Percentiles rank a stretch among this genome's conserved stretches.
phyloP scores from a whole-genome alignment of 805 yeast species.

The Metschnikowia shivogae region DNA sequence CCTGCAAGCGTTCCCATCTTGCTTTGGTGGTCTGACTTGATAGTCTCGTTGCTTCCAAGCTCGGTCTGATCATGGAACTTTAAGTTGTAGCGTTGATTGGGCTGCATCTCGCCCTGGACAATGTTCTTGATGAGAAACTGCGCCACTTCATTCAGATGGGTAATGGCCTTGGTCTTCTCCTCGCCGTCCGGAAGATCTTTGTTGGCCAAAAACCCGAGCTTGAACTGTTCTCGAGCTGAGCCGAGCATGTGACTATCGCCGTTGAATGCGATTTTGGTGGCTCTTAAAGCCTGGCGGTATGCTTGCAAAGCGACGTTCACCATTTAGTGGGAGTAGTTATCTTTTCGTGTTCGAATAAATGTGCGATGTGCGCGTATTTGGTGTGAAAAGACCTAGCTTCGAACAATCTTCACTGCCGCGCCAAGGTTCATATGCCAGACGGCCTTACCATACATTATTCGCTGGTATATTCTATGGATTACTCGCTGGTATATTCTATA shows the following conservation, averaged over 20 bases:
- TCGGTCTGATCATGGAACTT: constrained; percentile 81
- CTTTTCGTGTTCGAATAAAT: not conserved
- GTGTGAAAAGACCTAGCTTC: too few species aligned
- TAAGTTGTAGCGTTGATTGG: constrained; percentile 44
- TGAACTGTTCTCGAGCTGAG: constrained; percentile 61
- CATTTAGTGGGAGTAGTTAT: constrained; percentile 6
- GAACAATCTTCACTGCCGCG: too few species aligned
- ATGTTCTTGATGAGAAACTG: constrained; percentile 64
- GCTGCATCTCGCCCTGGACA: constrained; percentile 72
- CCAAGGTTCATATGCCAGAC: not conserved
- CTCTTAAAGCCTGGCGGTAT: constrained; percentile 63
- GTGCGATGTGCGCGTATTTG: not conserved
- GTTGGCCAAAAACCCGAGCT: constrained; percentile 45
- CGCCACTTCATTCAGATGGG: constrained; percentile 61
- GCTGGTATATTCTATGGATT: too few species aligned
- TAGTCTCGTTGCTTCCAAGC: constrained; percentile 83
- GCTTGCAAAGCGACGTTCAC: constrained; percentile 33
- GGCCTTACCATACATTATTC: too few species aligned
- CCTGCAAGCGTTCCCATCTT: constrained; percentile 47
- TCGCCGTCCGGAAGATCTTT: constrained; percentile 25
- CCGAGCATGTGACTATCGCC: constrained; percentile 45
- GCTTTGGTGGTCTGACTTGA: constrained; percentile 48
- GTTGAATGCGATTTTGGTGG: constrained; percentile 58
- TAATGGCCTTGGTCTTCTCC: constrained; percentile 39
- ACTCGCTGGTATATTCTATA: too few species aligned